These are phyloP conservation scores for Echria macrotheca DNA, from an alignment of 495 filamentous ascomycete genomes.

Conservation along the genomic window DNA sequence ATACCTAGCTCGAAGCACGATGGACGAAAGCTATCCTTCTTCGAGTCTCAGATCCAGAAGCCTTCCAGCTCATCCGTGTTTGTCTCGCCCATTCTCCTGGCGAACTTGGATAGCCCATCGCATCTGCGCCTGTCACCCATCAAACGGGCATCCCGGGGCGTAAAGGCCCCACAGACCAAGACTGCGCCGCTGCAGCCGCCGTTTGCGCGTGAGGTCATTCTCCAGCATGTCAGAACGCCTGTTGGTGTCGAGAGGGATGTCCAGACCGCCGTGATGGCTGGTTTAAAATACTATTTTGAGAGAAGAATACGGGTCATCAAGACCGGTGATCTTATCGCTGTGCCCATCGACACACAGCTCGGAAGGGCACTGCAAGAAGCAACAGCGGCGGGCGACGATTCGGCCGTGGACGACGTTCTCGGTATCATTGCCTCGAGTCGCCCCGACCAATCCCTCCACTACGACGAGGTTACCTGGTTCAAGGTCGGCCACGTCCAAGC, in stretches of 20 bases:
- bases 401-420: slow-evolving; percentile 60
- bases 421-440: slow-evolving; percentile 36
- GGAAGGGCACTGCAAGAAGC: slow-evolving; percentile 68
- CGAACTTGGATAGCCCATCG: slow-evolving; percentile 72
- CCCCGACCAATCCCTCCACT: slow-evolving; percentile 28
- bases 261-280: slow-evolving; percentile 75
- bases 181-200: slow-evolving; percentile 61
- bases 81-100: slow-evolving; percentile 77
- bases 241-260: slow-evolving; percentile 76
- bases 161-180: slow-evolving; percentile 40
- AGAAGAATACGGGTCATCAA: slow-evolving; percentile 70
- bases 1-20: slow-evolving; percentile 46
- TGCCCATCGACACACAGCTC: slow-evolving; percentile 77
- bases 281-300: slow-evolving; percentile 82
- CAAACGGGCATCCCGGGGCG: slow-evolving; percentile 36
- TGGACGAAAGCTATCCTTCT: slow-evolving; percentile 48
- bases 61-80: slow-evolving; percentile 58
- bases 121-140: slow-evolving; percentile 67
- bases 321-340: slow-evolving; percentile 78
- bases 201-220: slow-evolving; percentile 80
- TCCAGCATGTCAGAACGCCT: slow-evolving; percentile 87
- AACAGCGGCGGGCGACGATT: slow-evolving; percentile 48
- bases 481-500: slow-evolving; percentile 66
- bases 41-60: slow-evolving; percentile 49
- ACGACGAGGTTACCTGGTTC: slow-evolving; percentile 82